Conservation (phyloP, 306 rosid species). For the Cucumis sativus region DNA sequence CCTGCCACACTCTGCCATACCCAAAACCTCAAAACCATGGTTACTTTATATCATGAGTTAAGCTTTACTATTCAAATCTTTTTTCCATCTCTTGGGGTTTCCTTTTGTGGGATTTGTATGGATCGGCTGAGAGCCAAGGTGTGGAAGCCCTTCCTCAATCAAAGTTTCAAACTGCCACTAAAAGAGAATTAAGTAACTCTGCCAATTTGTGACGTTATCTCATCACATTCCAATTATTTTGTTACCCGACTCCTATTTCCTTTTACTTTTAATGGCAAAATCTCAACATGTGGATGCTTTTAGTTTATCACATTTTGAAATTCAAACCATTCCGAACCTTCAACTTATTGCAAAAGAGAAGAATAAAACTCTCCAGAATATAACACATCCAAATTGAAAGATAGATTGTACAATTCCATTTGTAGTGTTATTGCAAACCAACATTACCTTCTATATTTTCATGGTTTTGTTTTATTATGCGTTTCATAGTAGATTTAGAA, state of each 20-base stretch:
- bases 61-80: background rate
- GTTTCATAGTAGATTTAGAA: too few species aligned
- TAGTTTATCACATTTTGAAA: background rate
- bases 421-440: too few species aligned
- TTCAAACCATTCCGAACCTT: too few species aligned
- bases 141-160: background rate
- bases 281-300: background rate
- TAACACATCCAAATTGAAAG: too few species aligned
- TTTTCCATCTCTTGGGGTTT: background rate
- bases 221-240: background rate
- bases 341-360: too few species aligned
- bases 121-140: background rate
- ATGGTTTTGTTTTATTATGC: too few species aligned
- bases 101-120: background rate
- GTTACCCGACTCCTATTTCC: background rate
- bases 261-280: background rate
- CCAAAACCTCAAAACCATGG: slow-evolving; percentile 29
- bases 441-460: too few species aligned
- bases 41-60: slow-evolving; percentile 26
- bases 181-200: background rate
- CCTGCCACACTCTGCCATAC: slow-evolving; percentile 6
- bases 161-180: slow-evolving; percentile 4
- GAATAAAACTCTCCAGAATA: too few species aligned
- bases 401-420: too few species aligned
- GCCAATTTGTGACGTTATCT: background rate